These are phyloP conservation scores for Gnomoniopsis smithogilvyi DNA, from an alignment of 2,329 filamentous ascomycete species.

Conservation along the genomic window DNA sequence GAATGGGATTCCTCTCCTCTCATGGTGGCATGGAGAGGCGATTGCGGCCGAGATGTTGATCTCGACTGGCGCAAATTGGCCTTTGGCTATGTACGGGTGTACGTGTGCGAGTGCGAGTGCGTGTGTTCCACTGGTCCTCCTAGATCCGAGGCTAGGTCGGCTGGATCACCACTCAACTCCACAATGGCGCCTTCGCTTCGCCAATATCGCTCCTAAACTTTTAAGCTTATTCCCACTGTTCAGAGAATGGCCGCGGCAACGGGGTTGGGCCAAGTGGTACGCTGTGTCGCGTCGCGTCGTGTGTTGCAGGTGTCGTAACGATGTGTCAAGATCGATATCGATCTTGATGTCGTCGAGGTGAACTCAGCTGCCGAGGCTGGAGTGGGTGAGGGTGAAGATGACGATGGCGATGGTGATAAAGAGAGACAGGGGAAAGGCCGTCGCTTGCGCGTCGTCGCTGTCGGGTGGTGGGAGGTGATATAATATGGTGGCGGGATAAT, in stretches of 20 bases:
- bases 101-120: too few relatives aligned
- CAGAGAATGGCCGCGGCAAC: neutral
- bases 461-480: too few relatives aligned
- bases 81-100: neutral
- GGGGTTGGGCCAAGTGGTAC: neutral
- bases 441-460: too few relatives aligned
- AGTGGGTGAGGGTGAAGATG: too few relatives aligned
- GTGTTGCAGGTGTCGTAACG: neutral
- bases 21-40: neutral
- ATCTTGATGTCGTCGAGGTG: too few relatives aligned
- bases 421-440: too few relatives aligned
- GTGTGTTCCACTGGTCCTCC: too few relatives aligned
- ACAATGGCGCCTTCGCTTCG: neutral
- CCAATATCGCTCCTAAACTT: neutral
- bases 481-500: too few relatives aligned
- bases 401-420: too few relatives aligned
- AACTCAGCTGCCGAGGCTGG: too few relatives aligned
- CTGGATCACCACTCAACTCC: neutral
- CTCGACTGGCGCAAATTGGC: neutral
- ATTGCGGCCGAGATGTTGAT: neutral
- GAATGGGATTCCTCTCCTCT: slow-evolving; percentile 1
- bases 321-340: too few relatives aligned
- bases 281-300: neutral
- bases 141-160: neutral
- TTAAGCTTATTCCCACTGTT: neutral